Evolutionary conservation across 805 yeast genomes (phyloP), one percentile per base, ranked within the genome.

Genomic region (Candida chilensis): DNA sequence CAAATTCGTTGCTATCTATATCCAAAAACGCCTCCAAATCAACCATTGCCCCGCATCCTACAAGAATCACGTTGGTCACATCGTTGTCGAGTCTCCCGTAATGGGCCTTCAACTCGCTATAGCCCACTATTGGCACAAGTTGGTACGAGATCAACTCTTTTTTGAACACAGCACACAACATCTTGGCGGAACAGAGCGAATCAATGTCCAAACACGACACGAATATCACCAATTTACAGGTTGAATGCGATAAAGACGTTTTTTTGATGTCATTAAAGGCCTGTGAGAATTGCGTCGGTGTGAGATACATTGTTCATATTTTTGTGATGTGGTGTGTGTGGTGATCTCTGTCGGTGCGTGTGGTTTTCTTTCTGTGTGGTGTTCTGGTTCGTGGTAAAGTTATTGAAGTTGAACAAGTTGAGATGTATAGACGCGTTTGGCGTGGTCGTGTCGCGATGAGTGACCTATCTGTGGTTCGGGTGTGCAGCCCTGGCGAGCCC

Each of bases 21-120:
- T 78, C 84, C 24, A 83, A 60, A 46, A 81, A 81, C 16, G 73
- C 59, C 47, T 83, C 94, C 18, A 92, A 45, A 51, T 92, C 96
- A 8, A 88, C 72, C 72, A 82, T 75, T 4, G 94, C 94, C 10
- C 98, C 98, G 57, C 96, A 92, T 0, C 98, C 98, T 0, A 92
- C 57, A 24, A 88, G 60, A 4, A 92, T 52, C 13, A 90, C 81
- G 44, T 80, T 86, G 4, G 76, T 59, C 5, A 92, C 75, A 31
- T 85, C 90, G 5, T 58, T 67, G 47, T 88, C 96, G 26, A 92
- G 56, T 32, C 67, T 67, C 4, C 40, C 33, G 45, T 72, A 88
- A 47, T 79, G 84, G 16, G 45, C 48, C 38, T 73, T 75, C 37
- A 94, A 58, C 41, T 87, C 96, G 8, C 78, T 56, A 47, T 86